Percentiles rank a stretch among this genome's conserved stretches.
Conservation (phyloP, 495 filamentous ascomycete genomes). For the Hyaloscypha hepaticicola region DNA sequence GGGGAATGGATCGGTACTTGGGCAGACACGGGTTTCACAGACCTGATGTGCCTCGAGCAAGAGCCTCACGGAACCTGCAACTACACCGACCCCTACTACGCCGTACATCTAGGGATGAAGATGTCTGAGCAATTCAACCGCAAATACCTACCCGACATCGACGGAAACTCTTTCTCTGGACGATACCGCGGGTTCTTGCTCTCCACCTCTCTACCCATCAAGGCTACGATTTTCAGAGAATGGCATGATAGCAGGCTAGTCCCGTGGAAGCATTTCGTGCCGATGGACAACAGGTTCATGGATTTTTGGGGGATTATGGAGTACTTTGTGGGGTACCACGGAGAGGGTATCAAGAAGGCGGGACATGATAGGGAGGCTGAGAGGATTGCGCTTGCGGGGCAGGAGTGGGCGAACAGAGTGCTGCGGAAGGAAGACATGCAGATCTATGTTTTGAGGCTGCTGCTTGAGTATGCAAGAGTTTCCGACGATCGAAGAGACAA, state of each 20-base stretch:
- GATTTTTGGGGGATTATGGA: slow-evolving; percentile 78
- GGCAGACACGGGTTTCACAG: slow-evolving; percentile 48
- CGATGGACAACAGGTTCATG: slow-evolving; percentile 77
- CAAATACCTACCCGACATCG: slow-evolving; percentile 61
- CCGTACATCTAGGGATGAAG: slow-evolving; percentile 36
- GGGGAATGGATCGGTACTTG: slow-evolving; percentile 42
- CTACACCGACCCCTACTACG: slow-evolving; percentile 50
- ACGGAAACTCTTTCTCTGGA: slow-evolving; percentile 72
- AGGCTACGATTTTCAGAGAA: slow-evolving; percentile 71
- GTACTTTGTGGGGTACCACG: slow-evolving; percentile 66
- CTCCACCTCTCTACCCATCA: slow-evolving; percentile 63
- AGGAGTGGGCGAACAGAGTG: slow-evolving; percentile 68
- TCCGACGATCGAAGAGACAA: slow-evolving; percentile 62
- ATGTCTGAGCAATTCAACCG: slow-evolving; percentile 35
- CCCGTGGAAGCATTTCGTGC: slow-evolving; percentile 76
- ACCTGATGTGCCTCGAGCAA: slow-evolving; percentile 39
- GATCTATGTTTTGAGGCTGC: slow-evolving; percentile 64
- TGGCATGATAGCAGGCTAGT: slow-evolving; percentile 72
- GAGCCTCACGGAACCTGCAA: slow-evolving; percentile 43
- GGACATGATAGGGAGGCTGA: slow-evolving; percentile 59
- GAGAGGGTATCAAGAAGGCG: slow-evolving; percentile 34
- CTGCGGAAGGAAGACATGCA: slow-evolving; percentile 70
- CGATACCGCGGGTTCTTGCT: slow-evolving; percentile 68
- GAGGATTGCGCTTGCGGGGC: slow-evolving; percentile 60
- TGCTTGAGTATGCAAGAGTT: slow-evolving; percentile 70